Evolutionary conservation across 257 asterid species (phyloP).

Genomic region (Oldenlandia corymbosa): DNA sequence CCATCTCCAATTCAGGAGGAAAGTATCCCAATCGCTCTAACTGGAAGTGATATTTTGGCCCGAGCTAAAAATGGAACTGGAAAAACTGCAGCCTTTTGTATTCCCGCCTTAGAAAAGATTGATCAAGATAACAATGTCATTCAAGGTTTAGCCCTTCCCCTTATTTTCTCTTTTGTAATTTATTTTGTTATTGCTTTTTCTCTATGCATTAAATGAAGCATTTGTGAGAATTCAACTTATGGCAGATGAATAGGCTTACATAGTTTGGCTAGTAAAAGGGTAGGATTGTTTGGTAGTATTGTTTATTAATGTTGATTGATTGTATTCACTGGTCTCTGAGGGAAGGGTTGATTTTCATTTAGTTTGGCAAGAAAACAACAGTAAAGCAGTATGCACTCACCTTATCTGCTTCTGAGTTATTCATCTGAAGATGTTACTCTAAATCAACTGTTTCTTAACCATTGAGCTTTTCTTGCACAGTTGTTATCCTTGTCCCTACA

Average conservation of each 20-base stretch:
- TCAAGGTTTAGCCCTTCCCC: conserved; percentile 52
- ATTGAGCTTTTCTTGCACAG: conserved; percentile 37
- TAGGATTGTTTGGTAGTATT: neutral
- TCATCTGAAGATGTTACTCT: neutral
- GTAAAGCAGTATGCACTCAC: neutral
- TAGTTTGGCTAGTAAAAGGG: too few relatives aligned
- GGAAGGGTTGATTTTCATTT: neutral
- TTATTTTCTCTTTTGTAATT: conserved; percentile 4
- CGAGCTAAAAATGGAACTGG: conserved; percentile 97
- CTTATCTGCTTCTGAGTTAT: neutral
- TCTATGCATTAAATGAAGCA: neutral
- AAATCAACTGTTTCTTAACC: neutral
- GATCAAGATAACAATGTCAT: conserved; percentile 75
- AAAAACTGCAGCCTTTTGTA: conserved; percentile 89
- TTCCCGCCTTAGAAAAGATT: conserved; percentile 85
- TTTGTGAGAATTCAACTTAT: neutral
- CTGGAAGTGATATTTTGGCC: conserved; percentile 87
- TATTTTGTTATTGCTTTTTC: neutral
- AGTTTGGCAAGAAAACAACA: neutral
- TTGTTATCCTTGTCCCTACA: conserved; percentile 76
- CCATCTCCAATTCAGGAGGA: conserved; percentile 97
- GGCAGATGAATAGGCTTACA: too few relatives aligned
- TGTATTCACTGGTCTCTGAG: too few relatives aligned
- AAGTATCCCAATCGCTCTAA: conserved; percentile 88
- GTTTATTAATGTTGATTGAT: neutral